Evolutionary conservation across 2,329 filamentous ascomycete species (phyloP).

Genomic region (Cadophora gregata): DNA sequence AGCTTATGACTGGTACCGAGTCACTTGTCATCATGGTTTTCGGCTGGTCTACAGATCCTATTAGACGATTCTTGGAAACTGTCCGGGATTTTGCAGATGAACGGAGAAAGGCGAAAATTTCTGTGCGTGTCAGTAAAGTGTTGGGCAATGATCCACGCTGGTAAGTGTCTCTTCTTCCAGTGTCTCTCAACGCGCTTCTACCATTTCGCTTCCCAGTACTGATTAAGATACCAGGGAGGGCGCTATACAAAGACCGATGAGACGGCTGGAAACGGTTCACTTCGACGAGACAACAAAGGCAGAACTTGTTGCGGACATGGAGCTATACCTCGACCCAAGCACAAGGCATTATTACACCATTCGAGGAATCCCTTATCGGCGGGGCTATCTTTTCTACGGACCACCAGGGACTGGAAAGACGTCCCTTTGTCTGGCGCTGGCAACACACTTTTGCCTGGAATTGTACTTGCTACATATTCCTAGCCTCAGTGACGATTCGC

Average conservation of each 20-base stretch:
- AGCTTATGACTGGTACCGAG: conserved; percentile 54
- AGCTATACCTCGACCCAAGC: conserved; percentile 54
- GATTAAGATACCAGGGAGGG: conserved; percentile 47
- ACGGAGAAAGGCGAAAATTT: conserved; percentile 56
- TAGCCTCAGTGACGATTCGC: conserved; percentile 55
- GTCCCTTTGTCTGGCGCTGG: conserved; percentile 91
- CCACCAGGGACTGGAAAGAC: conserved; percentile 81
- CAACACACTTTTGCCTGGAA: conserved; percentile 63
- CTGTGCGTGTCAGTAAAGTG: conserved; percentile 50
- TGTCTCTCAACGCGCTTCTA: too few species aligned
- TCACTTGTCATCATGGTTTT: conserved; percentile 54
- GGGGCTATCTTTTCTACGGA: conserved; percentile 79
- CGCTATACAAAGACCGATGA: conserved; percentile 55
- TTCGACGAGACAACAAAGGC: conserved; percentile 54
- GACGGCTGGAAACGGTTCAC: conserved; percentile 57
- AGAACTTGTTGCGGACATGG: conserved; percentile 54
- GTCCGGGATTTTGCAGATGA: conserved; percentile 56
- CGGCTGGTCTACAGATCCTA: conserved; percentile 56
- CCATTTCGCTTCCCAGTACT: background rate
- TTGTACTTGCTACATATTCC: conserved; percentile 62
- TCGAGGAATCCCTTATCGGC: conserved; percentile 74
- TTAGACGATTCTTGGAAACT: conserved; percentile 52
- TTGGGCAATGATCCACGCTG: conserved; percentile 37
- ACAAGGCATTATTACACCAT: conserved; percentile 87
- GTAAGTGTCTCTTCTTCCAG: background rate